A percentile compares a stretch with the other conserved stretches of the same genome.
Evolutionary conservation across 176 grass and related monocot species (phyloP).

Genomic region (Carex pumila): DNA sequence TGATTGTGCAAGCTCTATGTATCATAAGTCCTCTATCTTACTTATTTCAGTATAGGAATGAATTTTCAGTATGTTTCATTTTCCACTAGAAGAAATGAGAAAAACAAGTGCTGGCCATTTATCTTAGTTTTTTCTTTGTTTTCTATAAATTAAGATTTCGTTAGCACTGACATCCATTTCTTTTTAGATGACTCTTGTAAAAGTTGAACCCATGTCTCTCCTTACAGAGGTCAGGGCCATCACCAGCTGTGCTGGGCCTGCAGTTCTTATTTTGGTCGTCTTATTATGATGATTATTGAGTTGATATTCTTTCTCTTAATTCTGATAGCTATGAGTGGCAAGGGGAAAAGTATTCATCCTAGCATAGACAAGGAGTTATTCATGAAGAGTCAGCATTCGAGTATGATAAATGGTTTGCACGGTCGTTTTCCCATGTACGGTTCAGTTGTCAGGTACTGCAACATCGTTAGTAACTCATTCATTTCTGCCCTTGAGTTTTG

Average conservation of each 20-base stretch:
- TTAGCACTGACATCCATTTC: neutral
- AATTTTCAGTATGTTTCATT: neutral
- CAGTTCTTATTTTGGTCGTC: neutral
- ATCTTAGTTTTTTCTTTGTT: neutral
- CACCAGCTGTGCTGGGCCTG: neutral
- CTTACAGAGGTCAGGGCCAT: neutral
- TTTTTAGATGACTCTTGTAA: neutral
- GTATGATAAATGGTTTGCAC: conserved; percentile 99
- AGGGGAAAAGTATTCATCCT: conserved; percentile 33
- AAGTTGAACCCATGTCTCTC: neutral
- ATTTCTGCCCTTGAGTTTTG: neutral
- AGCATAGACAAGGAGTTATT: conserved; percentile 72
- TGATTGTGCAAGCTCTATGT: neutral
- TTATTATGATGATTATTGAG: conserved; percentile 4
- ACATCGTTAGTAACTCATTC: neutral
- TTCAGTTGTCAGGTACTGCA: conserved; percentile 72
- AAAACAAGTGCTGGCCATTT: neutral
- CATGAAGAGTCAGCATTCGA: conserved; percentile 75
- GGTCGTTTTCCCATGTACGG: conserved; percentile 71
- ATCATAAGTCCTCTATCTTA: neutral
- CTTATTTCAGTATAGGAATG: neutral
- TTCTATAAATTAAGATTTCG: neutral
- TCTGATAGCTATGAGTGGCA: conserved; percentile 42
- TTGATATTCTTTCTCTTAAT: conserved; percentile 24
- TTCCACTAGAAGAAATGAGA: neutral